phyloP scores from a whole-genome alignment of 176 grass and related monocot genomes.

The Chrysopogon serrulatus region DNA sequence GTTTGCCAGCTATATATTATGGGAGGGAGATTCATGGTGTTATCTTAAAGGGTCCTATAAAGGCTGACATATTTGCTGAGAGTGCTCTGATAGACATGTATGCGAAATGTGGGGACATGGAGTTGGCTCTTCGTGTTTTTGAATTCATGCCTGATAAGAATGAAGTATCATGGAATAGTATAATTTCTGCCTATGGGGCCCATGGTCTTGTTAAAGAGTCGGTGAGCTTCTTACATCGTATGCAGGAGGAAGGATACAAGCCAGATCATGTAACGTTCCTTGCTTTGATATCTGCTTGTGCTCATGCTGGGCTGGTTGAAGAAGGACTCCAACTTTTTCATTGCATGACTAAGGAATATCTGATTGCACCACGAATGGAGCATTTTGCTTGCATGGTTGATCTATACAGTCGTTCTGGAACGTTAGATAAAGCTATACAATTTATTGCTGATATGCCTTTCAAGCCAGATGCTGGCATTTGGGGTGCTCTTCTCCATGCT shows the following conservation, averaged over 20 bases:
- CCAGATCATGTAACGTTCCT: slow-evolving; percentile 84
- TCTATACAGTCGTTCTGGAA: slow-evolving; percentile 71
- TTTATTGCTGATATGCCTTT: slow-evolving; percentile 67
- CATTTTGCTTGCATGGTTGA: slow-evolving; percentile 83
- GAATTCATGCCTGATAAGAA: slow-evolving; percentile 68
- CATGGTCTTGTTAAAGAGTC: slow-evolving; percentile 74
- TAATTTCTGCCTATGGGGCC: slow-evolving; percentile 80
- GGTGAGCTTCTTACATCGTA: slow-evolving; percentile 43
- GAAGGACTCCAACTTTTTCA: slow-evolving; percentile 62
- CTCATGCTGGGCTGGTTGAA: slow-evolving; percentile 66
- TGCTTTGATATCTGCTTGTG: slow-evolving; percentile 81
- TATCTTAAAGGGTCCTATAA: slow-evolving; percentile 56
- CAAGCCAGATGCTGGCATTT: slow-evolving; percentile 78
- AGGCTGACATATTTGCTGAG: slow-evolving; percentile 57
- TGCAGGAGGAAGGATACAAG: slow-evolving; percentile 66
- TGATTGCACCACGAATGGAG: slow-evolving; percentile 64
- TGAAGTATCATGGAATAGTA: slow-evolving; percentile 90
- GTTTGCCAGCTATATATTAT: slow-evolving; percentile 65
- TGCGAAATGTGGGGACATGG: slow-evolving; percentile 66
- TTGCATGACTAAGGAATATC: slow-evolving; percentile 52
- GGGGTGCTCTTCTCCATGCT: slow-evolving; percentile 81
- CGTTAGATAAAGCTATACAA: slow-evolving; percentile 61
- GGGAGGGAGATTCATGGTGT: slow-evolving; percentile 89
- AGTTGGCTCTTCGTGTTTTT: slow-evolving; percentile 61
- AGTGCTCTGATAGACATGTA: slow-evolving; percentile 94